A percentile compares a stretch with the other conserved stretches of the same genome.
These are phyloP conservation scores for Dryas integrifolia DNA, from an alignment of 331 rosid species.

Conservation along the genomic window DNA sequence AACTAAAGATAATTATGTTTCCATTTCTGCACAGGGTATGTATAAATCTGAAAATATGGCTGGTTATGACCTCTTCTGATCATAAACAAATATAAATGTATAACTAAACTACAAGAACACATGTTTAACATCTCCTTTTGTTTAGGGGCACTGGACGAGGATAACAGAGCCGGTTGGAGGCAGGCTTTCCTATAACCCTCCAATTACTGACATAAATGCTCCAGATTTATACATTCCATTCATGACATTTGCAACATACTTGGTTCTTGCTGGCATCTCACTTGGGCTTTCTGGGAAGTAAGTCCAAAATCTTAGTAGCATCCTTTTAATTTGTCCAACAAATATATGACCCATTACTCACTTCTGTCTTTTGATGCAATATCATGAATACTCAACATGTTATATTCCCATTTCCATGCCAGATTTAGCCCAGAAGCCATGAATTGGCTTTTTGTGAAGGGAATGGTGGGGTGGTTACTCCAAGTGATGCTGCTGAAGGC, in stretches of 20 bases:
- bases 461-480: conserved; percentile 26
- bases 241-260: conserved; percentile 33
- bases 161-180: conserved; percentile 25
- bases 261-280: conserved; percentile 30
- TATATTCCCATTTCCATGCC: neutral
- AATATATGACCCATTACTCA: neutral
- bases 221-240: conserved; percentile 28
- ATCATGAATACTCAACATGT: neutral
- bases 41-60: neutral
- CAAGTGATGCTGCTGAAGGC: conserved; percentile 28
- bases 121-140: neutral
- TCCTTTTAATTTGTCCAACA: neutral
- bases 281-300: conserved; percentile 25
- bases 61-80: neutral
- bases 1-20: conserved; percentile 26
- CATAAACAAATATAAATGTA: neutral
- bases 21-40: conserved; percentile 35
- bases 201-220: conserved; percentile 32
- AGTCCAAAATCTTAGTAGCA: neutral
- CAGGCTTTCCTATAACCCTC: conserved; percentile 24
- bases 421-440: conserved; percentile 34
- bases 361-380: neutral
- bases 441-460: conserved; percentile 27
- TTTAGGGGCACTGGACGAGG: conserved; percentile 34
- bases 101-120: no score